A percentile compares a stretch with the other conserved stretches of the same genome.
These are phyloP conservation scores for Coniochaeta sp. DNA, from an alignment of 2,329 filamentous ascomycete species.

Conservation along the genomic window DNA sequence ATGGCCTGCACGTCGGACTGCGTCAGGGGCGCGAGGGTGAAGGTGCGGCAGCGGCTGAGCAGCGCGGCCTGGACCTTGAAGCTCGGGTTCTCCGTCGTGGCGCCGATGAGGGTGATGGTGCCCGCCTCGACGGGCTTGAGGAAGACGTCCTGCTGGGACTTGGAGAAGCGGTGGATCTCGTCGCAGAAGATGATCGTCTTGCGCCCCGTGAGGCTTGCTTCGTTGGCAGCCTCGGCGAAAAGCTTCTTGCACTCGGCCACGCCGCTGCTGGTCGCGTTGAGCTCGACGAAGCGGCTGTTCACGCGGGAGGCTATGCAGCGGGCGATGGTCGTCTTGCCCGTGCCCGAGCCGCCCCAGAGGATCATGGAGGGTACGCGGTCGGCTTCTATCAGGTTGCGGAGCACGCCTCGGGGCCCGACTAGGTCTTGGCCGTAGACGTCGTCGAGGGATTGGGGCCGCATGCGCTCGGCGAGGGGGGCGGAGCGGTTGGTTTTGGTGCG, in stretches of 20 bases:
- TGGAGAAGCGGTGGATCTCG: conserved; percentile 89
- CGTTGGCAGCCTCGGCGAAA: conserved; percentile 76
- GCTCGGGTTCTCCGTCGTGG: conserved; percentile 93
- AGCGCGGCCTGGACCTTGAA: conserved; percentile 89
- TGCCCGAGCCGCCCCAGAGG: conserved; percentile 77
- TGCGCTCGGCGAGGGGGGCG: conserved; percentile 85
- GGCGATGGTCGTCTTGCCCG: conserved; percentile 87
- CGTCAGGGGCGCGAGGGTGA: conserved; percentile 71
- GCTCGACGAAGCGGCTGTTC: conserved; percentile 84
- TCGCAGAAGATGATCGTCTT: conserved; percentile 98
- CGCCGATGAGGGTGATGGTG: conserved; percentile 84
- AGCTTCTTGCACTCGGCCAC: conserved; percentile 90
- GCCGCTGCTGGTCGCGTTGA: conserved; percentile 86
- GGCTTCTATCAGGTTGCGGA: conserved; percentile 79
- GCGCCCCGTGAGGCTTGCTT: conserved; percentile 72
- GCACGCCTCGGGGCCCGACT: conserved; percentile 75
- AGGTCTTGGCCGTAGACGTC: conserved; percentile 89
- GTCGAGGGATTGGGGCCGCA: conserved; percentile 78
- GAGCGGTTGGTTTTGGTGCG: conserved; percentile 62
- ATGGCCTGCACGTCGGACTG: conserved; percentile 68
- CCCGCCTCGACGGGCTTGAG: conserved; percentile 87
- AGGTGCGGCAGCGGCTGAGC: conserved; percentile 82
- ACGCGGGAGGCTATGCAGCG: conserved; percentile 79
- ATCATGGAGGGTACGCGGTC: conserved; percentile 92
- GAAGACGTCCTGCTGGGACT: conserved; percentile 91